These are phyloP conservation scores for Saccharomyces uvarum DNA, from an alignment of 1,139 yeast species.

Conservation along the genomic window DNA sequence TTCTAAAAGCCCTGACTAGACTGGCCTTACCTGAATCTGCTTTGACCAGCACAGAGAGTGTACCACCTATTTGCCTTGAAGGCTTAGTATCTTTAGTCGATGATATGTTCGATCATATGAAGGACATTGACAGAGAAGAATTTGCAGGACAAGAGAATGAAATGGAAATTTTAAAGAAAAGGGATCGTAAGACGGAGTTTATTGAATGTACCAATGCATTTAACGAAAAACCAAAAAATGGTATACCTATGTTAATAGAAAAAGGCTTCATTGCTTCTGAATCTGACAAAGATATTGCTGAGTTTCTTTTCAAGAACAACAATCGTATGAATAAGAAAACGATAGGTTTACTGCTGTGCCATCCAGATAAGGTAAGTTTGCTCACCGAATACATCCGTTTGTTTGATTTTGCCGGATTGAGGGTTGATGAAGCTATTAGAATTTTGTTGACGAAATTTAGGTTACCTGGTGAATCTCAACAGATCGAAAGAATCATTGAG, in stretches of 20 bases:
- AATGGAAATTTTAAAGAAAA: slow-evolving; percentile 31
- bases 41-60: slow-evolving; percentile 65
- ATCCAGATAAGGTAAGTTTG: slow-evolving; percentile 56
- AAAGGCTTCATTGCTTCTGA: slow-evolving; percentile 57
- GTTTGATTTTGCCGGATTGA: slow-evolving; percentile 66
- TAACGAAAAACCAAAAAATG: slow-evolving; percentile 71
- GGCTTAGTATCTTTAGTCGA: slow-evolving; percentile 67
- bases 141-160: slow-evolving; percentile 9
- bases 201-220: slow-evolving; percentile 66
- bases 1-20: slow-evolving; percentile 65
- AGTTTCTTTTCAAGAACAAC: slow-evolving; percentile 69
- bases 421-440: slow-evolving; percentile 92
- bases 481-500: slow-evolving; percentile 86
- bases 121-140: slow-evolving; percentile 24
- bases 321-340: slow-evolving; percentile 79
- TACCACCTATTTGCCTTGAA: slow-evolving; percentile 88
- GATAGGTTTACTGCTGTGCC: slow-evolving; percentile 79
- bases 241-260: slow-evolving; percentile 54
- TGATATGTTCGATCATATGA: slow-evolving; percentile 54
- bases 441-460: slow-evolving; percentile 75
- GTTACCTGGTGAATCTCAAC: slow-evolving; percentile 95
- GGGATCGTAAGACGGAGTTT: slow-evolving; percentile 62
- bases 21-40: slow-evolving; percentile 80
- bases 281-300: slow-evolving; percentile 57
- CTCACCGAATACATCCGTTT: slow-evolving; percentile 57